Evolutionary conservation across 257 asterid genomes (phyloP), one percentile per base, ranked within the genome.

Genomic region (Henckelia pumila): DNA sequence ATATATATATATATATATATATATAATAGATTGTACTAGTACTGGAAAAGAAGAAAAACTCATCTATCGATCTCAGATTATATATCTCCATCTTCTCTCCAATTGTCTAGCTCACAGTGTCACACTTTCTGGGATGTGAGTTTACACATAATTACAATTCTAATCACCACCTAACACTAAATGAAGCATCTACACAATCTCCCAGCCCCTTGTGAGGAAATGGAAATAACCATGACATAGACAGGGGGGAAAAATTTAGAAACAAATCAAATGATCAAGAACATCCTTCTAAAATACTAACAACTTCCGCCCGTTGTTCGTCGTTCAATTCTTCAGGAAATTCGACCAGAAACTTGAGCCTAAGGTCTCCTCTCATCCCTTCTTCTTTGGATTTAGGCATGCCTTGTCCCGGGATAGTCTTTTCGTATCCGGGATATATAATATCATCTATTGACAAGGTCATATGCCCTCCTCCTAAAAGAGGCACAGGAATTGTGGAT

Each of bases 381-480:
- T 75, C 82, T 7, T 72, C 76, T 75, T 78, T 87, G 59, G 85
- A 44, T 53, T 69, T 74, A 26, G 93, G 88, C 97, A 94, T 88
- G 30, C 99, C 97, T 77, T 94, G 95, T 57, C 88, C 96, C 5
- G 84, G 84, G 57, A 94, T 68, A 29, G 74, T 74, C 70, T 77
- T 89, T 69, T 89, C 92, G 50, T 79, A 89, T 33, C 98, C 98
- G 0, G 99, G 96, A 77, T 76, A 82, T 66, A 91, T 81, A 32
- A 91, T 78, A 59, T 88, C 90, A 3, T 83, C 85, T 21, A 88
- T 64, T 8, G 84, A 66, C 64, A 91, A 14, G 9, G 74, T 69
- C 75, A 83, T 80, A 20, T 82, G 70, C 3, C 86, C 94, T 30
- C 96, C 93, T 67, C 95, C 96, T 74, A 91, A 65, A 33, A 89